Evolutionary conservation across 106 monocot species (phyloP).

Genomic region (Dendrobium officinale): DNA sequence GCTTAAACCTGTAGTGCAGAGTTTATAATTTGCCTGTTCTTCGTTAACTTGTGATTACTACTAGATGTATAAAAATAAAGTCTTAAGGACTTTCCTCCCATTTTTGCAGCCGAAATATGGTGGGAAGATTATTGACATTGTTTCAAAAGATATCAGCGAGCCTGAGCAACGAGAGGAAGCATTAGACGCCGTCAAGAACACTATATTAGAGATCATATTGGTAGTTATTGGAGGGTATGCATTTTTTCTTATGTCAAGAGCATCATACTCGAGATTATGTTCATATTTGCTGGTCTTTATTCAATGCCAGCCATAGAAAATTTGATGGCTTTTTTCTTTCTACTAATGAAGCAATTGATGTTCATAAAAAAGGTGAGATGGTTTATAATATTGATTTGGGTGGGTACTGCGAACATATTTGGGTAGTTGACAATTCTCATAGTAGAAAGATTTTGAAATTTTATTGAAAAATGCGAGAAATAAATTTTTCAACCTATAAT

Average conservation of each 20-base stretch:
- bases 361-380: neutral
- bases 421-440: too few species aligned
- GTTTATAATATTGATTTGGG: too few species aligned
- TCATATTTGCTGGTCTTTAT: neutral
- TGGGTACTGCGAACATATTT: too few species aligned
- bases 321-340: neutral
- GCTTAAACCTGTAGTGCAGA: neutral
- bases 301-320: neutral
- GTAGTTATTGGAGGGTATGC: constrained; percentile 65
- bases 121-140: constrained; percentile 78
- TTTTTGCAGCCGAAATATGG: constrained; percentile 73
- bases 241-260: constrained; percentile 1
- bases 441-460: too few species aligned
- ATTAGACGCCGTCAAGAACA: constrained; percentile 48
- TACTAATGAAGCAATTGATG: neutral
- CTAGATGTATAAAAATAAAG: neutral
- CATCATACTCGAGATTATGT: neutral
- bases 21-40: neutral
- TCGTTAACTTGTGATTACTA: neutral
- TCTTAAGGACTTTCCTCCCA: neutral
- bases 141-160: constrained; percentile 40
- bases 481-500: too few species aligned
- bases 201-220: constrained; percentile 41
- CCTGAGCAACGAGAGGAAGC: constrained; percentile 61
- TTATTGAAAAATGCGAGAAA: too few species aligned